phyloP scores from a whole-genome alignment of 305 asterid genomes.

The Rubia tinctorum region DNA sequence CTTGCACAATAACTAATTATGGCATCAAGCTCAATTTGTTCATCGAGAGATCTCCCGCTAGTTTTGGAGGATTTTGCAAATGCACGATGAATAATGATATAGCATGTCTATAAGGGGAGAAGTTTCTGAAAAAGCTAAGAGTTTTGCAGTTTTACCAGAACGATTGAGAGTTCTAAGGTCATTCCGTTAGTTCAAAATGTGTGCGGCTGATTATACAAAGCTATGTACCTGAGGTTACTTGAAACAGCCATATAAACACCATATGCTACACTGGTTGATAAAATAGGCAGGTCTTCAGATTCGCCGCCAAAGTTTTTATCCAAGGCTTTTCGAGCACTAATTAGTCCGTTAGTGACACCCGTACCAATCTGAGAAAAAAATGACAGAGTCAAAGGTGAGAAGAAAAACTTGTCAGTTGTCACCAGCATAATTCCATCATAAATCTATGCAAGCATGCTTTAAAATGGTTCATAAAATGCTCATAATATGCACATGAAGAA shows the following conservation, averaged over 20 bases:
- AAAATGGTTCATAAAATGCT: conserved; percentile 1
- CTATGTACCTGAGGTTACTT: conserved; percentile 81
- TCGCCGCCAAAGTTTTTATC: conserved; percentile 80
- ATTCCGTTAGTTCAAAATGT: background rate
- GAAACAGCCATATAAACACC: conserved; percentile 93
- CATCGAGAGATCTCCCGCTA: background rate
- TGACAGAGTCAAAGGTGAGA: background rate
- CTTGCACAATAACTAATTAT: background rate
- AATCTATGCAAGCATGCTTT: background rate
- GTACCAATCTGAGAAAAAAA: conserved; percentile 70
- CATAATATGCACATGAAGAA: background rate
- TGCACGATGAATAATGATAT: background rate
- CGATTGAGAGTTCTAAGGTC: background rate
- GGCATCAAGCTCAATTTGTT: background rate
- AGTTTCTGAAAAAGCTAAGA: background rate
- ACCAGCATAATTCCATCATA: background rate
- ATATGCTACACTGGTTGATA: conserved; percentile 74
- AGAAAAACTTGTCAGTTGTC: background rate
- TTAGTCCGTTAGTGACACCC: conserved; percentile 63
- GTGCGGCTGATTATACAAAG: background rate
- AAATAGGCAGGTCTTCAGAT: conserved; percentile 76
- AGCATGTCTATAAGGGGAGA: background rate
- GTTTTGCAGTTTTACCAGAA: background rate
- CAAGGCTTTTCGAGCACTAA: conserved; percentile 66
- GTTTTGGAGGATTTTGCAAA: background rate